phyloP scores from a whole-genome alignment of 2,329 filamentous ascomycete genomes.

The Fusarium coicis region DNA sequence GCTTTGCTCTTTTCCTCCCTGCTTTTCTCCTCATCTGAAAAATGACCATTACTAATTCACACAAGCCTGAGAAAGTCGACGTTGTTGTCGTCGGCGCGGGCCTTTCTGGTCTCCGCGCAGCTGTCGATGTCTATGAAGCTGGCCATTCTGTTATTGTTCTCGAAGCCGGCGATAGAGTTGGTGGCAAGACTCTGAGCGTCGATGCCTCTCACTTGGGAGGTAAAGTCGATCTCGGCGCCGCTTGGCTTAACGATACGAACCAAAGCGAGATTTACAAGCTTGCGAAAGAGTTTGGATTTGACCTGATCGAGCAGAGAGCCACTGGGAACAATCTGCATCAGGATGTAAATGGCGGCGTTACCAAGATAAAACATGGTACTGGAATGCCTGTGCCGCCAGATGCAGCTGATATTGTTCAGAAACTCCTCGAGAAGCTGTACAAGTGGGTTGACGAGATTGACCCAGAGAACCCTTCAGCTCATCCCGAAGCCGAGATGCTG shows the following conservation, averaged over 20 bases:
- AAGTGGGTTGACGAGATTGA: conserved; percentile 15
- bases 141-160: conserved; percentile 55
- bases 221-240: conserved; percentile 37
- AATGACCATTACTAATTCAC: conserved; percentile 5
- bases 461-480: conserved; percentile 5
- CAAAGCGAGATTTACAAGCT: conserved; percentile 34
- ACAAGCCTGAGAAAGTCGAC: conserved; percentile 8
- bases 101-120: conserved; percentile 50
- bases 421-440: conserved; percentile 8
- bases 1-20: background rate
- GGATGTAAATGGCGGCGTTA: conserved; percentile 10
- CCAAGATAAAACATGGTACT: conserved; percentile 16
- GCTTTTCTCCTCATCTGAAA: background rate
- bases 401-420: conserved; percentile 6
- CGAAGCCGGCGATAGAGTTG: conserved; percentile 60
- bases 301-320: conserved; percentile 31
- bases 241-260: conserved; percentile 41
- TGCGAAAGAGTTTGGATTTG: conserved; percentile 28
- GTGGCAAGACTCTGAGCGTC: conserved; percentile 54
- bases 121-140: conserved; percentile 46
- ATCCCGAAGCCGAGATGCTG: conserved; percentile 15
- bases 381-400: conserved; percentile 10
- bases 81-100: conserved; percentile 43
- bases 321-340: conserved; percentile 20
- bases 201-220: conserved; percentile 7